These are phyloP conservation scores for Syzygium syzygioides DNA, from an alignment of 441 rosid species.

Conservation along the genomic window DNA sequence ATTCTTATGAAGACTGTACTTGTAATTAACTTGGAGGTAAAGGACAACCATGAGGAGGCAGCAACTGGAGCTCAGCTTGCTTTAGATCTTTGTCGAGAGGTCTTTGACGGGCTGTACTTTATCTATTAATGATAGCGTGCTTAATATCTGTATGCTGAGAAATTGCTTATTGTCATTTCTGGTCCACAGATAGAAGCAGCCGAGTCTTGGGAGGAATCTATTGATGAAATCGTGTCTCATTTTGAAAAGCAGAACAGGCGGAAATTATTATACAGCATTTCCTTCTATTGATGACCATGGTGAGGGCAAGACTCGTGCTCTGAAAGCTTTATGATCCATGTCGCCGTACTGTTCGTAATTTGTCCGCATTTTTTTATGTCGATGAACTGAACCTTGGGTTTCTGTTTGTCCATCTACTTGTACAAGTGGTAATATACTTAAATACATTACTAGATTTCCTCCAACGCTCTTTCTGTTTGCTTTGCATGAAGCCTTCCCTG, in stretches of 20 bases:
- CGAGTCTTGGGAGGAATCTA: conserved; percentile 78
- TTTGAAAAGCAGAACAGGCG: conserved; percentile 72
- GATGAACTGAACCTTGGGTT: not conserved
- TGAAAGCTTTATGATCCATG: not conserved
- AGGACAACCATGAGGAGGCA: conserved; percentile 95
- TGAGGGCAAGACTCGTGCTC: not conserved
- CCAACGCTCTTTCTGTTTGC: not conserved
- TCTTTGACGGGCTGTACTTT: conserved; percentile 8
- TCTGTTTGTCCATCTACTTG: not conserved
- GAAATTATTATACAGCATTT: conserved; percentile 62
- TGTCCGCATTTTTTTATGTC: not conserved
- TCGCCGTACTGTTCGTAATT: not conserved
- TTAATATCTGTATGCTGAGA: not conserved
- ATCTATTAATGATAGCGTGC: not conserved
- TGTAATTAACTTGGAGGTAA: conserved; percentile 88
- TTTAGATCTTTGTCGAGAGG: conserved; percentile 85
- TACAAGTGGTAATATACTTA: not conserved
- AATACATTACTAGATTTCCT: not conserved
- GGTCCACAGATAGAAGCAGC: conserved; percentile 58
- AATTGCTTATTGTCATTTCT: not conserved
- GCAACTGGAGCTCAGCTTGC: conserved; percentile 79
- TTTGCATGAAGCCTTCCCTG: not conserved
- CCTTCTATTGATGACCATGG: conserved; percentile 47
- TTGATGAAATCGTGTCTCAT: conserved; percentile 60
- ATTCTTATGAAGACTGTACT: conserved; percentile 53